Base-by-base conservation (phyloP, 805 yeast genomes). In the Pichia manshurica region DNA sequence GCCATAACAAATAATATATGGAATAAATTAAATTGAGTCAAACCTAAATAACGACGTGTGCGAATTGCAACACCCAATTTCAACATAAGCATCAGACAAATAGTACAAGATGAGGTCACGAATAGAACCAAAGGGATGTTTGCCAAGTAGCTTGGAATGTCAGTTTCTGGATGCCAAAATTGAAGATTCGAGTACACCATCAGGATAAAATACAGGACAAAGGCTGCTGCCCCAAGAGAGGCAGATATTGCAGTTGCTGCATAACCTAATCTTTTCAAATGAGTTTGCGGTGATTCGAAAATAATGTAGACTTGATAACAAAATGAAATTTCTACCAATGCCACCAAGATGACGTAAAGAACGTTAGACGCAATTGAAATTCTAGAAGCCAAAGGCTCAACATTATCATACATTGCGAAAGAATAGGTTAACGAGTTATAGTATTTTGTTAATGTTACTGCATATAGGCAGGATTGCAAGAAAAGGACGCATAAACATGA, bases 1-100 rank as follows among this genome's bases (percentile, higher is more conserved):
- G 87, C 70, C 91, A 87, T 87, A 46, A 90, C 83, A 49, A 87
- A 66, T 39, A 93, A 66, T 32, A 89, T 79, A 62, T 88, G 96
- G 62, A 86, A 78, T 22, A 86, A 80, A 52, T 84, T 90, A 59
- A 90, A 87, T 61, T 87, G 96, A 59, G 74, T 79, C 50, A 88
- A 69, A 0, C 99, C 99, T 43, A 90, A 63, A 52, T 69, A 77
- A 46, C 88, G 73, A 63, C 99, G 77, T 5, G 87, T 75, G 48
- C 80, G 73, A 22, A 87, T 75, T 0, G 96, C 96, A 40, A 76
- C 46, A 22, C 72, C 61, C 44, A 93, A 71, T 62, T 91, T 93
- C n/a, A 68, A 56, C 5, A 81, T 62, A 33, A 91, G 70, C 29
- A 87, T 66, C 1, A 77, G 52, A 31, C 87, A 77, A 69, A 80